Evolutionary conservation across 176 grass and related monocot species (phyloP).

Genomic region (Aechmea fasciata): DNA sequence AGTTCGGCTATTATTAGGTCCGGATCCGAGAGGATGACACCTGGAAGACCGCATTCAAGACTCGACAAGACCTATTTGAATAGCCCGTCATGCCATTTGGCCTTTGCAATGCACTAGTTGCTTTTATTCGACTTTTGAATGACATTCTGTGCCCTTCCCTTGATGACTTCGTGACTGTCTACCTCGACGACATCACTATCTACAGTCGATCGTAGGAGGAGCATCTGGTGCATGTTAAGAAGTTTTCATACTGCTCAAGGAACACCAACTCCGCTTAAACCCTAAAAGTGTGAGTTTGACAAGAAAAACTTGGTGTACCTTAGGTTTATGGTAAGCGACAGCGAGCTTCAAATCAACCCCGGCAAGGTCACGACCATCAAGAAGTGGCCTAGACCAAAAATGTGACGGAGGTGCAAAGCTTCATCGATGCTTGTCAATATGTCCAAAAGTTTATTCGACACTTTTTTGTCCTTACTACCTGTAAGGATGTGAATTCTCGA

Average conservation of each 20-base stretch:
- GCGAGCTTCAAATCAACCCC: too few relatives aligned
- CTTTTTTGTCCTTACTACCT: too few relatives aligned
- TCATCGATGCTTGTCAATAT: too few relatives aligned
- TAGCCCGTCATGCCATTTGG: background rate
- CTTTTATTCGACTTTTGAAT: background rate
- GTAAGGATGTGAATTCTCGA: too few relatives aligned
- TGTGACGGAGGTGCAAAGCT: too few relatives aligned
- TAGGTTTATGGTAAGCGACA: too few relatives aligned
- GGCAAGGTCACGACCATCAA: too few relatives aligned
- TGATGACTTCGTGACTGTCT: too few relatives aligned
- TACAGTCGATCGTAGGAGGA: too few relatives aligned
- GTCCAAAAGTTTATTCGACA: too few relatives aligned
- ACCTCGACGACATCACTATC: too few relatives aligned
- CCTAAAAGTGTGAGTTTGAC: background rate
- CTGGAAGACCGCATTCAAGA: background rate
- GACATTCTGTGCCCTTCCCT: background rate
- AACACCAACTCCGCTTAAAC: background rate
- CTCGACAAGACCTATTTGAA: background rate
- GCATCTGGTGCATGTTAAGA: background rate
- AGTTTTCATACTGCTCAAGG: background rate
- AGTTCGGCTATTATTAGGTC: background rate
- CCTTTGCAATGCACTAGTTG: background rate
- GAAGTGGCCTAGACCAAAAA: too few relatives aligned
- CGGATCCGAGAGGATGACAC: background rate
- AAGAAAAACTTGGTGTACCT: background rate